Base-by-base conservation (phyloP, 1,284 basidiomycete species). In the Puccinia hordei region DNA sequence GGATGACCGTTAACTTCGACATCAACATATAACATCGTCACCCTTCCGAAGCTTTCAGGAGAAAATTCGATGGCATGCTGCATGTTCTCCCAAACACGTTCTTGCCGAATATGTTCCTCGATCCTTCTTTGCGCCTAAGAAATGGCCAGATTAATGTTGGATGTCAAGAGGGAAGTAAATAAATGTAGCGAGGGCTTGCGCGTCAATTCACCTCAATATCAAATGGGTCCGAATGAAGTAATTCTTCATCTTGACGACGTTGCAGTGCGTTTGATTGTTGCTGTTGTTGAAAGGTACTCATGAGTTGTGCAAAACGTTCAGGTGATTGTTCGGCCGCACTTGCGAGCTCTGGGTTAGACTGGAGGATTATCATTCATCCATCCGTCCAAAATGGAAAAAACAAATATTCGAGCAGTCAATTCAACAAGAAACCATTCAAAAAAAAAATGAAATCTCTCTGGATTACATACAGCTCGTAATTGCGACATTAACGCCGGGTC, bases 21-120 rank as follows among this genome's bases (percentile, higher is more conserved):
- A 72, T 88, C 83, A 82, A 88, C 83, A 81, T 96, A 99, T 72
- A 99, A 91, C 97, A 99, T 99, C 1, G 90, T 92, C 15, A 99
- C 97, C 81, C 91, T 89, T 22, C 94, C 97, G 86, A 99, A 99
- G 68, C 90, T 90, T 86, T 98, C 95, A 0, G 96, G 96, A 53
- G 82, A 84, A 81, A 85, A 86, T 78, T 87, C 86, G 83, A 96
- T 88, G 3, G 95, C 95, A 86, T 95, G 93, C 82, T 92, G 90
- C 89, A 95, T 89, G 84, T 96, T 95, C 87, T 98, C 95, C 84
- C 92, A 87, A 10, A 99, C 92, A 0, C 92, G 92, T 84, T 98
- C 90, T 85, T 95, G 92, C 76, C 92, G 88, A 82, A 99, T 98
- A 0, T 91, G 91, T 85, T 98, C 97, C 85, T 98, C 96, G 81